These are phyloP conservation scores for Gaeumannomyces sp. DNA, from an alignment of 2,329 filamentous ascomycete genomes.

Conservation along the genomic window DNA sequence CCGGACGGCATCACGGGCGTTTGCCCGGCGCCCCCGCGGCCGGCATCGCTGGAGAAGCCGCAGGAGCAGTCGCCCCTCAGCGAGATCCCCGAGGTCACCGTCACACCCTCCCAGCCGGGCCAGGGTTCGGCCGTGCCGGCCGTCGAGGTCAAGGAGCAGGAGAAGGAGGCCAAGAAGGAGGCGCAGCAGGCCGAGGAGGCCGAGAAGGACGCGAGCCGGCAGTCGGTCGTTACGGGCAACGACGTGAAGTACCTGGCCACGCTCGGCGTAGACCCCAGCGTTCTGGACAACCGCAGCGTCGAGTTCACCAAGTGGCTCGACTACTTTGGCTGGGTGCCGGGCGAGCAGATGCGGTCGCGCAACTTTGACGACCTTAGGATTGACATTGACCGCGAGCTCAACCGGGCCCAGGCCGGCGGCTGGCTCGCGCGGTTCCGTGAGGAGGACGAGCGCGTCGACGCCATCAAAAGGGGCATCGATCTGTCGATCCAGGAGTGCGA, in stretches of 20 bases:
- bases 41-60: slow-evolving; percentile 31
- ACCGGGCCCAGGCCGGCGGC: slow-evolving; percentile 83
- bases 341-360: slow-evolving; percentile 65
- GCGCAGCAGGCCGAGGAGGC: slow-evolving; percentile 22
- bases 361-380: slow-evolving; percentile 74
- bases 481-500: slow-evolving; percentile 91
- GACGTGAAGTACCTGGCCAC: slow-evolving; percentile 72
- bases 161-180: slow-evolving; percentile 28
- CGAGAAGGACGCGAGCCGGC: slow-evolving; percentile 42
- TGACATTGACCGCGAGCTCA: slow-evolving; percentile 81
- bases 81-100: slow-evolving; percentile 51
- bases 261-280: slow-evolving; percentile 67
- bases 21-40: slow-evolving; percentile 65
- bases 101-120: slow-evolving; percentile 43
- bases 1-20: slow-evolving; percentile 88
- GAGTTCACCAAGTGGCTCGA: slow-evolving; percentile 80
- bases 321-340: slow-evolving; percentile 82
- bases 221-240: slow-evolving; percentile 62
- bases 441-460: slow-evolving; percentile 83
- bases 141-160: slow-evolving; percentile 32
- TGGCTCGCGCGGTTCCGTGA: slow-evolving; percentile 82
- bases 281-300: slow-evolving; percentile 70
- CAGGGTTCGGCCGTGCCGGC: slow-evolving; percentile 20
- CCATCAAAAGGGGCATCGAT: slow-evolving; percentile 81
- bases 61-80: slow-evolving; percentile 28